phyloP scores from a whole-genome alignment of 352 stramenopile genomes.

The Phytophthora tubulina region DNA sequence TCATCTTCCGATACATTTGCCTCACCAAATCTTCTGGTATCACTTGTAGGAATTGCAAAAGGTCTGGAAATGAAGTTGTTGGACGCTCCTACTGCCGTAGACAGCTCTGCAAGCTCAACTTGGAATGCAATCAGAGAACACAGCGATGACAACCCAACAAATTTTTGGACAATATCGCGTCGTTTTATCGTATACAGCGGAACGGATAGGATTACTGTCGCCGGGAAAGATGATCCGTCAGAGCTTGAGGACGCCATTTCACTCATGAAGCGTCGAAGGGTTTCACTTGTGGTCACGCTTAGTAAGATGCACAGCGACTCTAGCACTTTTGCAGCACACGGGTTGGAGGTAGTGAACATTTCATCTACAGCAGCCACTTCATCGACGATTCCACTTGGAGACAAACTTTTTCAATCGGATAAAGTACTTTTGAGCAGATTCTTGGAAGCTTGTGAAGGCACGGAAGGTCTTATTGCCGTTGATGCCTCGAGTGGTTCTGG shows the following conservation, averaged over 20 bases:
- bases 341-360: slow-evolving; percentile 33
- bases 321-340: slow-evolving; percentile 17
- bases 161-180: slow-evolving; percentile 30
- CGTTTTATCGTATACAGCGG: slow-evolving; percentile 37
- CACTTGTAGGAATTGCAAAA: slow-evolving; percentile 47
- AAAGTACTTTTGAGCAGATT: slow-evolving; percentile 87
- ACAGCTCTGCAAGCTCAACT: background rate
- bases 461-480: slow-evolving; percentile 61
- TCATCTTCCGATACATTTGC: slow-evolving; percentile 26
- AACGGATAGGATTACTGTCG: too few species aligned
- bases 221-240: too few species aligned
- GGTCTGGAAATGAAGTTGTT: slow-evolving; percentile 36
- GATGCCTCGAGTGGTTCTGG: slow-evolving; percentile 67
- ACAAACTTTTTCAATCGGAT: slow-evolving; percentile 31
- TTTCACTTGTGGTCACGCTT: slow-evolving; percentile 36
- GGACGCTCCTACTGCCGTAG: background rate
- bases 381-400: background rate
- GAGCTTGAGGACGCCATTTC: slow-evolving; percentile 15
- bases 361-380: slow-evolving; percentile 6
- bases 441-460: slow-evolving; percentile 89
- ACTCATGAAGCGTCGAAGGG: slow-evolving; percentile 35
- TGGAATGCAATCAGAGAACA: slow-evolving; percentile 12
- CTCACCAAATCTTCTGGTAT: slow-evolving; percentile 40
- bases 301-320: slow-evolving; percentile 19
- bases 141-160: slow-evolving; percentile 9